Evolutionary conservation across 768 basidiomycete species (phyloP), one percentile per base, ranked within the genome.

Genomic region (Mycena albidolilacea): DNA sequence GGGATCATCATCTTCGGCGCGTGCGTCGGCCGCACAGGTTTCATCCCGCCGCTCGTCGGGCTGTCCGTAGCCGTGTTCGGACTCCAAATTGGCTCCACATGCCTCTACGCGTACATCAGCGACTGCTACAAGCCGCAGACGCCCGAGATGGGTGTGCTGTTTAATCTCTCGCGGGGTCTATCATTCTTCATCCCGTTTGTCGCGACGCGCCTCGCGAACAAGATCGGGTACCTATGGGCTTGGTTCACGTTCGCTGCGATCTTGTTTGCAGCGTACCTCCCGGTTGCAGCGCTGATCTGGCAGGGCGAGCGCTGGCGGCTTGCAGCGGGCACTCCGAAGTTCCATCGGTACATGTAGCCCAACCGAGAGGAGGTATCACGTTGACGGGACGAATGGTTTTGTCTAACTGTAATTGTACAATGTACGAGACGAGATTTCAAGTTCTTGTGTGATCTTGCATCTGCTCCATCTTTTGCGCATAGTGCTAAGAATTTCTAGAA

Each of bases 41-140:
- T 60, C 58, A 71, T 71, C 41, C 64, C 70, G 19, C 70, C 70
- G 1, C 64, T 71, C 38, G 64, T 71, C 37, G 70, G 70, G 10
- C 14, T 71, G 1, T 15, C 46, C 14, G 11, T 70, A 0, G 73
- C 63, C 15, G 73, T 41, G 0, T 70, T 70, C 48, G 73, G 73
- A 17, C 69, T 70, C 23, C 73, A 74, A 35, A 61, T 74, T 5
- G 69, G 46, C 6, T 71, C 69, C 1, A 74, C 73, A 8, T 69
- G 71, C 64, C 74, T 75, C 39, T 75, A 75, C 60, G 74, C 74
- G 63, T 75, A 75, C 67, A 67, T 75, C 57, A 64, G 64, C 67
- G 74, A 75, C 62, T 75, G 74, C 74, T 75, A 75, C 59, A 75
- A 69, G 54, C 74, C 70, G 37, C 74, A 72, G 71, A 75, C 74